Evolutionary conservation across 2,329 filamentous ascomycete genomes (phyloP).

Genomic region (Byssothecium circinans): DNA sequence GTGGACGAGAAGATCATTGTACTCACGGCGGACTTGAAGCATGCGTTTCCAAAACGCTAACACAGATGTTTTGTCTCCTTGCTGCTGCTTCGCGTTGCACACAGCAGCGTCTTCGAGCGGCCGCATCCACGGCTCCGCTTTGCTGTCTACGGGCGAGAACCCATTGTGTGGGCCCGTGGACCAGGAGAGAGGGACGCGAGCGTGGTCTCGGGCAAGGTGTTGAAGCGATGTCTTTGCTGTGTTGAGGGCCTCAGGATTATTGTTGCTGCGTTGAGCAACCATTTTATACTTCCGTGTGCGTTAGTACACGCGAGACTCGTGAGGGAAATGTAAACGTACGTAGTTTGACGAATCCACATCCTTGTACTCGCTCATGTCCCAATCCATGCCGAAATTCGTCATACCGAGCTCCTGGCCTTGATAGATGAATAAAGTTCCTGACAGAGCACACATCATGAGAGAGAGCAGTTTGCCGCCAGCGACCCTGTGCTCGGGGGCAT

Average conservation of each 20-base stretch:
- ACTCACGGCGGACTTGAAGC: conserved; percentile 57
- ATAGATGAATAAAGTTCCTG: conserved; percentile 56
- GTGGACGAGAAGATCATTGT: conserved; percentile 63
- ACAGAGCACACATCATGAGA: conserved; percentile 51
- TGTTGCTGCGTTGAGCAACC: conserved; percentile 23
- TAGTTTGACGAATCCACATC: conserved; percentile 60
- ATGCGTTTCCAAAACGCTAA: conserved; percentile 64
- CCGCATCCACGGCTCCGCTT: conserved; percentile 62
- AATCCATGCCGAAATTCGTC: conserved; percentile 50
- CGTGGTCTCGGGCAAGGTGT: conserved; percentile 65
- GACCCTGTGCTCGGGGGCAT: conserved; percentile 50
- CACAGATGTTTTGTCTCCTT: conserved; percentile 48
- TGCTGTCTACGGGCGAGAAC: conserved; percentile 54
- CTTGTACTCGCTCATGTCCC: conserved; percentile 52
- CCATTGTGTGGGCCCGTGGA: conserved; percentile 58
- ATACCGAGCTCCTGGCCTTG: conserved; percentile 57
- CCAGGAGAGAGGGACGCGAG: conserved; percentile 72
- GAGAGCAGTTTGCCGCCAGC: conserved; percentile 52
- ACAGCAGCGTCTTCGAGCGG: conserved; percentile 56
- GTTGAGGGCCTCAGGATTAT: conserved; percentile 43
- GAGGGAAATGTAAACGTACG: conserved; percentile 13
- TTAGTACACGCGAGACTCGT: not conserved
- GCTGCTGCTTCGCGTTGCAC: conserved; percentile 62
- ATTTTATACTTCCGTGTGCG: conserved; percentile 41
- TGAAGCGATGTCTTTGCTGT: conserved; percentile 58